Base-by-base conservation (phyloP, 192 early-diverging fungal species). In the Mortierella claussenii region DNA sequence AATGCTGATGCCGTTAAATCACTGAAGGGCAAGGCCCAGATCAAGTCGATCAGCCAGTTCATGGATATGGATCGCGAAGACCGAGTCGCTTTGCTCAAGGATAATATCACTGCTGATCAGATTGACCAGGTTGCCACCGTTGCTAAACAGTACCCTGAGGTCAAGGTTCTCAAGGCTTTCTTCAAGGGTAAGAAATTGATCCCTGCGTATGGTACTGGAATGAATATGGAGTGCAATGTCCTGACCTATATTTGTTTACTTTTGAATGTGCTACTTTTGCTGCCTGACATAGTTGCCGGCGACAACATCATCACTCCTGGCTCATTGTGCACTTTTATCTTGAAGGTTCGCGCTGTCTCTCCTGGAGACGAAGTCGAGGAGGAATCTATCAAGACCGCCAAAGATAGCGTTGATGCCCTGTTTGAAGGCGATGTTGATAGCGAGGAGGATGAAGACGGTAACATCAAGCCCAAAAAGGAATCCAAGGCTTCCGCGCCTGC, bases 281-380 rank as follows among this genome's bases (percentile, higher is more conserved):
- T 49, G 47, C 8, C 7, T 49, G 9, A 23, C 33, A 31, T 63
- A 86, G 86, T 89, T 43, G 69, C 82, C 47, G 93, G 93, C 33
- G 92, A 94, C 78, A 85, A 89, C 63, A 86, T 90, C 48, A 87
- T 95, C 57, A 93, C 91, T 9, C 89, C 91, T 24, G 86, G 88
- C 49, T 87, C 92, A 2, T 87, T 95, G 49, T 89, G 94, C 46
- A 95, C 94, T 3, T 89, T 93, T 60, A 67, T 87, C 24, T 53
- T 87, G 40, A 86, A 83, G 55, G 51, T 90, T 37, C 81, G 63
- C 64, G 65, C 81, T 46, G 71, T 74, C 36, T 40, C 24, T 13
- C 68, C 66, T 50, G 79, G 79, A 27, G 76, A 81, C 26, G 56
- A 68, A 6, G 49, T 48, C 0, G 69, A 79, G 55, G 69, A 61